A percentile compares a stretch with the other conserved stretches of the same genome.
Conservation (phyloP, 768 basidiomycete genomes). For the Suillus paluster region DNA sequence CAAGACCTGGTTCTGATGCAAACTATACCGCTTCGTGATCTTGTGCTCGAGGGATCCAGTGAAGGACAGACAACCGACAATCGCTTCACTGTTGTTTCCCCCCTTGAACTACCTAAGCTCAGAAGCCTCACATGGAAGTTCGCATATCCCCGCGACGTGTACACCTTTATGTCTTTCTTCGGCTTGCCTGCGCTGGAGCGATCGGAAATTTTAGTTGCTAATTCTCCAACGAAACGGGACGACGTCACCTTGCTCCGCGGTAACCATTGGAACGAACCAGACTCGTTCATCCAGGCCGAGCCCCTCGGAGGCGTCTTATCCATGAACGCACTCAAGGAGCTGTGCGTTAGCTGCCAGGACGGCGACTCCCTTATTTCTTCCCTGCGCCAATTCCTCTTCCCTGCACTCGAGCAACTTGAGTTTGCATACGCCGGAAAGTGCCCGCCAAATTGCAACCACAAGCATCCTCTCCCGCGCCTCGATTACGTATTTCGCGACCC, state of each 20-base stretch:
- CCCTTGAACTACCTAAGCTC: slow-evolving; percentile 43
- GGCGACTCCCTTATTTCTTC: slow-evolving; percentile 43
- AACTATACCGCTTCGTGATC: slow-evolving; percentile 46
- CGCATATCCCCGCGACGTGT: slow-evolving; percentile 46
- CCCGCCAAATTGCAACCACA: slow-evolving; percentile 15
- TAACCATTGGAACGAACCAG: slow-evolving; percentile 32
- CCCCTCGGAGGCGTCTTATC: slow-evolving; percentile 34
- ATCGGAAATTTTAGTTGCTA: slow-evolving; percentile 50
- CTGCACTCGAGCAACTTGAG: slow-evolving; percentile 48
- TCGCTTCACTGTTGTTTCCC: slow-evolving; percentile 18
- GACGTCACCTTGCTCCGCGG: slow-evolving; percentile 34
- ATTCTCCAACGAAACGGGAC: slow-evolving; percentile 29
- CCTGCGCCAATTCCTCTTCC: slow-evolving; percentile 49
- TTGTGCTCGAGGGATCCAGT: slow-evolving; percentile 20
- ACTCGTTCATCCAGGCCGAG: slow-evolving; percentile 33
- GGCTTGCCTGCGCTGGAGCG: slow-evolving; percentile 44
- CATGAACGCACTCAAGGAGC: slow-evolving; percentile 40
- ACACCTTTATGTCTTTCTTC: slow-evolving; percentile 48
- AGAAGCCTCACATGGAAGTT: slow-evolving; percentile 53
- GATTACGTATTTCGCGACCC: slow-evolving; percentile 62
- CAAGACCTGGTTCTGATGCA: slow-evolving; percentile 48
- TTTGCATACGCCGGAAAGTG: slow-evolving; percentile 43
- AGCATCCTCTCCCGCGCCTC: slow-evolving; percentile 45
- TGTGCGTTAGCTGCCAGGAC: slow-evolving; percentile 46
- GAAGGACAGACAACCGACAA: slow-evolving; percentile 13